Base-by-base conservation (phyloP, 495 filamentous ascomycete species). In the Aspergillus diversus region DNA sequence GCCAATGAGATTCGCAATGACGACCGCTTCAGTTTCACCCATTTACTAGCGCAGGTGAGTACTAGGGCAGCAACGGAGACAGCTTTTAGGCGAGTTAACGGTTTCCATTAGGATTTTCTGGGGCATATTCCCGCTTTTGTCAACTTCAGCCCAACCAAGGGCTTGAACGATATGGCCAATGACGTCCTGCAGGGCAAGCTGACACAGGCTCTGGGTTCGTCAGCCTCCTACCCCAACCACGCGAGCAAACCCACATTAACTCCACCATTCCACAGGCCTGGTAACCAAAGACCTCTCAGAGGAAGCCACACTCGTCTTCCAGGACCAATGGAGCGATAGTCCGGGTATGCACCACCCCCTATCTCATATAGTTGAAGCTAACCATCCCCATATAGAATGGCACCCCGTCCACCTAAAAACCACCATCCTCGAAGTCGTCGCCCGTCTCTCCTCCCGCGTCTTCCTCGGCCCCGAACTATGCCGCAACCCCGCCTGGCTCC, bases 381-480 rank as follows among this genome's bases (percentile, higher is more conserved):
- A n/a, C n/a, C n/a, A n/a, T n/a, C n/a, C n/a, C n/a, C n/a, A n/a
- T n/a, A n/a, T n/a, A n/a, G n/a, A 60, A 16, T 60, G 58, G 58
- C 49, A 53, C n/a, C 15, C 31, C 1, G 33, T 60, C 33, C 9
- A 34, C 13, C 17, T 53, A 15, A 60, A 53, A 31, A 7, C 34
- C 9, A 57, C 48, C 16, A 39, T 57, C 52, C 48, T 65, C 32
- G 16, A 75, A 32, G 75, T 85, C 17, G 80, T 87, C 8, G 80
- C 81, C 37, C 76, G 74, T 12, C 68, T 84, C 16, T 82, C 82
- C 0, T 79, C 80, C 48, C 70, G 81, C 17, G 66, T 83, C 13
- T 86, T 86, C 56, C 75, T 84, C 55, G 84, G 83, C 17, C 58
- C 69, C 1, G 73, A 79, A 11, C 61, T 83, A 11, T 81, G 79